Evolutionary conservation across 176 grass and related monocot genomes (phyloP), one percentile per base, ranked within the genome.

Genomic region (Phoenix roebelenii): DNA sequence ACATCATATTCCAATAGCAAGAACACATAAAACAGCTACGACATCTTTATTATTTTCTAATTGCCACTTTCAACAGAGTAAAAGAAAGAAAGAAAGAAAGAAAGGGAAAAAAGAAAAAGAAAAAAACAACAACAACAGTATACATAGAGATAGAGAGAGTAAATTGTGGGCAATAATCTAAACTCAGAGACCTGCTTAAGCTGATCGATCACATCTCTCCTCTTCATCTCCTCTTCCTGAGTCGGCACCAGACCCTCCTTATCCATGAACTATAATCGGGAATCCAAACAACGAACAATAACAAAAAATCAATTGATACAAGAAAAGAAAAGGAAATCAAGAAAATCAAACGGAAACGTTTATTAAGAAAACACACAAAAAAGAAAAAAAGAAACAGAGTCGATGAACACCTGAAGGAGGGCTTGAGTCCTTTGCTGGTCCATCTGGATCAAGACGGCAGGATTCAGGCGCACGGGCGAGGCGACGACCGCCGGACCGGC

Each of bases 391-490:
- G 52, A 70, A 52, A 66, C 24, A 18, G 61, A 52, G 51, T 15
- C 55, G 16, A 51, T 5, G 7, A 53, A 52, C 35, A 79, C 75
- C 78, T 76, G 32, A 52, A 85, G 57, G 69, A 89, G 86, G 9
- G 86, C 85, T 58, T 32, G 25, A 35, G 74, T 85, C 63, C 78
- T 76, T 23, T 30, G 54, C 25, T 57, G 59, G 59, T 89, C 86
- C 82, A 85, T 76, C 28, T 57, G 63, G 18, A 15, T 3, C 22
- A 68, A 16, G 44, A 20, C 58, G 22, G 30, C 59, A 16, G 16
- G 71, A 65, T 75, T 35, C 49, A 71, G 60, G n/a, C 5, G 50
- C 54, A 89, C 59, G 24, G 62, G 78, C 26, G 4, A 58, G 14
- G 54, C 50, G 30, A 57, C 61, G 58, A 79, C 51, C 15, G 16